These are phyloP conservation scores for Thelonectria blattea DNA, from an alignment of 2,329 filamentous ascomycete genomes.

Conservation along the genomic window DNA sequence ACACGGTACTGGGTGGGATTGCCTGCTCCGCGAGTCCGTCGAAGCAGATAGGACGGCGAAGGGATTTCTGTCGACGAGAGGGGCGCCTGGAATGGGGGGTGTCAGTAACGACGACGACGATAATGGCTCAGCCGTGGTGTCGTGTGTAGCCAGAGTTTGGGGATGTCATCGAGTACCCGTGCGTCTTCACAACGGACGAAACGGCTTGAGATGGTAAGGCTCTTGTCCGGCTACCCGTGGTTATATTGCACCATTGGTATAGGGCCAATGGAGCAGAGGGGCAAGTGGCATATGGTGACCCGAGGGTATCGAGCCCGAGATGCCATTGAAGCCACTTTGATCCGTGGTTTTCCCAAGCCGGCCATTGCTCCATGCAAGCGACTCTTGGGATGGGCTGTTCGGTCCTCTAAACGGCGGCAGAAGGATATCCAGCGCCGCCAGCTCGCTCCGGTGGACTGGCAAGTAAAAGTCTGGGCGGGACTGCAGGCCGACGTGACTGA, in stretches of 20 bases:
- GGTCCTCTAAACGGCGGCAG: background rate
- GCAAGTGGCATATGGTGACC: slow-evolving; percentile 9
- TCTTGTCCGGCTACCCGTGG: slow-evolving; percentile 3
- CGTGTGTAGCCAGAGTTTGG: slow-evolving; percentile 19
- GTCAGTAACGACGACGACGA: slow-evolving; percentile 9
- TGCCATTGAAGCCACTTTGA: background rate
- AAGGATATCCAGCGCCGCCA: slow-evolving; percentile 4
- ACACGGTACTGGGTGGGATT: background rate
- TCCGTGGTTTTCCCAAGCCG: background rate
- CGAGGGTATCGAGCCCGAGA: slow-evolving; percentile 5
- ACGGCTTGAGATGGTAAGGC: slow-evolving; percentile 22
- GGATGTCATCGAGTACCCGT: slow-evolving; percentile 13
- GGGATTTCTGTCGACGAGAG: slow-evolving; percentile 3
- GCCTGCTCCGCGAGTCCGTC: background rate
- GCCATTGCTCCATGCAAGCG: background rate
- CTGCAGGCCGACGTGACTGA: slow-evolving; percentile 3
- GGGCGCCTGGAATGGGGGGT: slow-evolving; percentile 5
- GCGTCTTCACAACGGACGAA: slow-evolving; percentile 20
- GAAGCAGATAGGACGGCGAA: background rate
- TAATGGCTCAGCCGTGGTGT: slow-evolving; percentile 32
- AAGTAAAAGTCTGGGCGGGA: slow-evolving; percentile 1
- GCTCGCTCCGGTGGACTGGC: slow-evolving; percentile 11
- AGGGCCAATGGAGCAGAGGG: slow-evolving; percentile 5
- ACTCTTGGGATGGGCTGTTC: slow-evolving; percentile 15
- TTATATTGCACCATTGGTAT: slow-evolving; percentile 16